Percentiles rank a stretch among this genome's conserved stretches.
Conservation (phyloP, 1,139 yeast genomes). For the Blastobotrys buckinghamii region DNA sequence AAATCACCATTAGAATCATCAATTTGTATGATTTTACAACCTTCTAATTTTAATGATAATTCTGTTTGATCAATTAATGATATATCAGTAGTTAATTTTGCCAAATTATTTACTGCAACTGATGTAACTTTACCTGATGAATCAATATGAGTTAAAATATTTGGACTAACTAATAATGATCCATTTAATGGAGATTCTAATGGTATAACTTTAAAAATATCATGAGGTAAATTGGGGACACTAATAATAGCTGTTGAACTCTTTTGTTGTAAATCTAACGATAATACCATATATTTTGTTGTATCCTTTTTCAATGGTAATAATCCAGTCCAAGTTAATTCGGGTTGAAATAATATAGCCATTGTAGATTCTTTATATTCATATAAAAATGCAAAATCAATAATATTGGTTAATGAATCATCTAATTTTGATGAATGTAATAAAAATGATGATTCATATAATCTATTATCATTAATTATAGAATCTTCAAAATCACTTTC, state of each 20-base stretch:
- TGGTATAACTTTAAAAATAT: conserved; percentile 58
- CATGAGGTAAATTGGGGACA: conserved; percentile 66
- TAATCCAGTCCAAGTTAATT: conserved; percentile 72
- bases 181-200: conserved; percentile 67
- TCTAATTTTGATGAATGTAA: conserved; percentile 54
- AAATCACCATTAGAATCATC: conserved; percentile 42
- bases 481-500: conserved; percentile 34
- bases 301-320: conserved; percentile 57
- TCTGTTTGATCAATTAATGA: conserved; percentile 47
- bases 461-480: conserved; percentile 8
- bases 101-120: conserved; percentile 56
- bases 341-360: conserved; percentile 60
- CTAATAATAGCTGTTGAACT: conserved; percentile 64
- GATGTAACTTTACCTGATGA: conserved; percentile 72
- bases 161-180: conserved; percentile 64
- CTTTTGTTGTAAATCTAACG: conserved; percentile 58
- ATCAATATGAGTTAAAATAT: conserved; percentile 74
- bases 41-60: conserved; percentile 54
- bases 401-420: conserved; percentile 52
- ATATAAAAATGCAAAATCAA: conserved; percentile 62
- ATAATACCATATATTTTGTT: conserved; percentile 50
- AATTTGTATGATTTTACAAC: conserved; percentile 44
- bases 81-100: conserved; percentile 46
- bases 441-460: conserved; percentile 38
- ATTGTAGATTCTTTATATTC: conserved; percentile 78